phyloP scores from a whole-genome alignment of 2,329 filamentous ascomycete genomes.

The Paecilomyces sp. region DNA sequence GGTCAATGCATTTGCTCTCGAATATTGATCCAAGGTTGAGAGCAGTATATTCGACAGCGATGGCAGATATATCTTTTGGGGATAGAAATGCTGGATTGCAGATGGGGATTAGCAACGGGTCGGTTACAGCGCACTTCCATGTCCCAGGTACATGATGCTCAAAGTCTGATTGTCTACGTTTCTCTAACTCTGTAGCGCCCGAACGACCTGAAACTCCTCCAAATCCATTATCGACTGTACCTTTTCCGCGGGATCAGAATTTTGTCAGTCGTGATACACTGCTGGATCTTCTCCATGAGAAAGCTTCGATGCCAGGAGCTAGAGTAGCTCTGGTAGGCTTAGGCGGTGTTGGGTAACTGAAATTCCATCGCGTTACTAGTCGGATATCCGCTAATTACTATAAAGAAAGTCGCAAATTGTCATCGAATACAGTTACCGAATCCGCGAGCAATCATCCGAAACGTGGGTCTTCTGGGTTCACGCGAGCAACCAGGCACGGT shows the following conservation, averaged over 20 bases:
- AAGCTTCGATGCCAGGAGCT: slow-evolving; percentile 10
- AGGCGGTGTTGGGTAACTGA: slow-evolving; percentile 19
- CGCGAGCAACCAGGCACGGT: slow-evolving; percentile 23
- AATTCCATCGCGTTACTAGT: no score
- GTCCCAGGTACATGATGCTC: background rate
- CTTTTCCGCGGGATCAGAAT: background rate
- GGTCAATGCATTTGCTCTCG: no score
- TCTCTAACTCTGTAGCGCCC: no score
- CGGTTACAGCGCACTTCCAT: background rate
- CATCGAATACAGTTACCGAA: slow-evolving; percentile 30
- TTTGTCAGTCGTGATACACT: background rate
- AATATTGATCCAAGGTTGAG: no score
- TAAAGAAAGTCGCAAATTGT: slow-evolving; percentile 29
- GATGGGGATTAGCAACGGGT: background rate
- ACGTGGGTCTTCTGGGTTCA: slow-evolving; percentile 34
- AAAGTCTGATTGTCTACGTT: background rate
- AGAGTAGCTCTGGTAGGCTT: slow-evolving; percentile 23
- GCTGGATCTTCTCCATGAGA: background rate
- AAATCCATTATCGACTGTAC: background rate
- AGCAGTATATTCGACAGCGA: no score
- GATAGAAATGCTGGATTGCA: background rate
- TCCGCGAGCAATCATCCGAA: slow-evolving; percentile 14
- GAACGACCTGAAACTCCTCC: background rate
- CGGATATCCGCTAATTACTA: no score
- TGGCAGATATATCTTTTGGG: background rate